Percentiles rank a stretch among this genome's conserved stretches.
Evolutionary conservation across 179 eudicot genomes (phyloP).

Genomic region (Heliamphora pulchella): DNA sequence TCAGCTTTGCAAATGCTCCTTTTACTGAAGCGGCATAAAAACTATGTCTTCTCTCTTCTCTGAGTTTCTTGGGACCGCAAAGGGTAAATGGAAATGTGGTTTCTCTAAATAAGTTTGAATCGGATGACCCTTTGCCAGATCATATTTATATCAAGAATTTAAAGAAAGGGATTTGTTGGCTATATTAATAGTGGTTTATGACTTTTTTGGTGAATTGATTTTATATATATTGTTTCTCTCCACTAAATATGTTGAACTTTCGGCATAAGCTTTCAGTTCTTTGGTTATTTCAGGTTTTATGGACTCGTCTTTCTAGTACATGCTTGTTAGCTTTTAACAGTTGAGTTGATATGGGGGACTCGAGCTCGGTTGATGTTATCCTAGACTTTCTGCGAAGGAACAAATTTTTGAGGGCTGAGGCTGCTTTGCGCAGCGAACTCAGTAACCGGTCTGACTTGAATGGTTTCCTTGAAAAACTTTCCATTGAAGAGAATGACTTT

Average conservation of each 20-base stretch:
- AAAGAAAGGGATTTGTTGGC: neutral
- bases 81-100: neutral
- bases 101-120: neutral
- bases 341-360: conserved; percentile 44
- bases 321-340: conserved; percentile 9
- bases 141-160: neutral
- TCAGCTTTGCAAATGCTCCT: neutral
- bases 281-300: conserved; percentile 14
- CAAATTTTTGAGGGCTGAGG: conserved; percentile 75
- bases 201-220: neutral
- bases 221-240: neutral
- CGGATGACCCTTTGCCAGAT: neutral
- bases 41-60: neutral
- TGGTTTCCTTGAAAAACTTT: conserved; percentile 47
- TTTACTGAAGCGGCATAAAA: neutral
- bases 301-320: conserved; percentile 9
- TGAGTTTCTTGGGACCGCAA: neutral
- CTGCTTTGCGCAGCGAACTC: conserved; percentile 73
- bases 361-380: conserved; percentile 49
- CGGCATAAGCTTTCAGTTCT: neutral
- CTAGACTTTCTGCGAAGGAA: conserved; percentile 67
- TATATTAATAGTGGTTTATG: neutral
- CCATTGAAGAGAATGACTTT: conserved; percentile 38
- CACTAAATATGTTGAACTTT: neutral
- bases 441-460: conserved; percentile 51